phyloP scores from a whole-genome alignment of 352 stramenopile species.

The Globisporangium middletonii region DNA sequence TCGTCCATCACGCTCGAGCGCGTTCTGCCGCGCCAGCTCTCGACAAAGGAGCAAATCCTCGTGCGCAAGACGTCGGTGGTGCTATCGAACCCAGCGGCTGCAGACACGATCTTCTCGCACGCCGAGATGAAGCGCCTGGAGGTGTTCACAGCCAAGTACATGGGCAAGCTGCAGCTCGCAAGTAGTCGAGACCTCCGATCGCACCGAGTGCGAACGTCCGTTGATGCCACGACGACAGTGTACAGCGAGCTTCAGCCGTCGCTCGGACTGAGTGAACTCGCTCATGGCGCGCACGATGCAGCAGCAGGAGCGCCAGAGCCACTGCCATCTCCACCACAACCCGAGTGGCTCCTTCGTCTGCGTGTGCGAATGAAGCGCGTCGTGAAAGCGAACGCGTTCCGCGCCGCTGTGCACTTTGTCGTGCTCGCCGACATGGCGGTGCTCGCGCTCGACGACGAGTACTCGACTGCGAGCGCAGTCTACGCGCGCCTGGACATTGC shows the following conservation, averaged over 20 bases:
- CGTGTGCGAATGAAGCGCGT: constrained; percentile 21
- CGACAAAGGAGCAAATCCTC: constrained; percentile 29
- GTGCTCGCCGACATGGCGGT: constrained; percentile 49
- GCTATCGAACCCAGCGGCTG: constrained; percentile 31
- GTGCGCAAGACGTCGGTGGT: constrained; percentile 49
- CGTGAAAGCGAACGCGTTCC: constrained; percentile 48
- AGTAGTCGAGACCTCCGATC: constrained; percentile 8
- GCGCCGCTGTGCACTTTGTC: constrained; percentile 31
- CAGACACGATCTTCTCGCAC: constrained; percentile 34
- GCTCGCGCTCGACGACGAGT: constrained; percentile 54
- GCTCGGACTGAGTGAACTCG: constrained; percentile 4
- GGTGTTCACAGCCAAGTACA: constrained; percentile 33
- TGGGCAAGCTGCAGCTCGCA: constrained; percentile 16
- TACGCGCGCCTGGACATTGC: constrained; percentile 35
- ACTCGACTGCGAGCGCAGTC: constrained; percentile 16
- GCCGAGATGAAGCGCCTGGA: constrained; percentile 34
- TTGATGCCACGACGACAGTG: constrained; percentile 7
- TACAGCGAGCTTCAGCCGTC: constrained; percentile 9
- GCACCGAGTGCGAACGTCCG: constrained; percentile 6
- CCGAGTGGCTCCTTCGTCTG: constrained; percentile 18
- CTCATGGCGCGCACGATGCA: neutral
- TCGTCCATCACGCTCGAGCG: neutral
- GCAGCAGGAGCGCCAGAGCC: constrained; percentile 3
- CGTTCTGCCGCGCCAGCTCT: constrained; percentile 17
- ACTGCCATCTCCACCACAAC: constrained; percentile 2